Evolutionary conservation across 139 green algal species (phyloP).

Genomic region (Tetraselmis chui): DNA sequence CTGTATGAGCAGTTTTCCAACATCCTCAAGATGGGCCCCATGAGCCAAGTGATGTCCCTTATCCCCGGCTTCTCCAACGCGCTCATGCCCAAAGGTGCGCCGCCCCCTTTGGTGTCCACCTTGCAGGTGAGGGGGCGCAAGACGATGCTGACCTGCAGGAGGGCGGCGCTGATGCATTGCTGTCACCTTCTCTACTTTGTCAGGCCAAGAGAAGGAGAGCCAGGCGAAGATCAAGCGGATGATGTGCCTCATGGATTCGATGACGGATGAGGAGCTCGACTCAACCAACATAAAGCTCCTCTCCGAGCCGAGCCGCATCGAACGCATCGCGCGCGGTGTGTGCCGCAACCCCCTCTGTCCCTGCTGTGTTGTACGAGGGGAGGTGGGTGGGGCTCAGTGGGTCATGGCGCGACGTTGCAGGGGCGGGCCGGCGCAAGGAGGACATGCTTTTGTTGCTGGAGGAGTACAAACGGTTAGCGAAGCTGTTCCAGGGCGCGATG

Average conservation of each 20-base stretch:
- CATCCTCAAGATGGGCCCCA: slow-evolving; percentile 92
- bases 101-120: background rate
- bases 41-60: slow-evolving; percentile 92
- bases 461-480: slow-evolving; percentile 85
- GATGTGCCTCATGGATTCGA: slow-evolving; percentile 97
- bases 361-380: no score
- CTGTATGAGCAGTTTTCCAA: slow-evolving; percentile 95
- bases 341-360: no score
- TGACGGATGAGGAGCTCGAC: slow-evolving; percentile 75
- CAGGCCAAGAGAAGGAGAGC: slow-evolving; percentile 82
- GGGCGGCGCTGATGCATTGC: background rate
- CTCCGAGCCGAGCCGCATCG: slow-evolving; percentile 36
- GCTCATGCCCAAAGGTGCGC: slow-evolving; percentile 42
- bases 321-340: slow-evolving; percentile 43
- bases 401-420: no score
- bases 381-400: no score
- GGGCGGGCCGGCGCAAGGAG: slow-evolving; percentile 4
- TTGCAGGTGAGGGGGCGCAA: no score
- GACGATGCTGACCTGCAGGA: no score
- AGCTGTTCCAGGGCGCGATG: slow-evolving; percentile 75
- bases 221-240: slow-evolving; percentile 78
- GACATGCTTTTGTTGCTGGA: slow-evolving; percentile 74
- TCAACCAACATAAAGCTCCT: slow-evolving; percentile 57
- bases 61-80: slow-evolving; percentile 86
- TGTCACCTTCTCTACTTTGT: background rate